phyloP scores from a whole-genome alignment of 345 rosid species.

The Corchorus olitorius region DNA sequence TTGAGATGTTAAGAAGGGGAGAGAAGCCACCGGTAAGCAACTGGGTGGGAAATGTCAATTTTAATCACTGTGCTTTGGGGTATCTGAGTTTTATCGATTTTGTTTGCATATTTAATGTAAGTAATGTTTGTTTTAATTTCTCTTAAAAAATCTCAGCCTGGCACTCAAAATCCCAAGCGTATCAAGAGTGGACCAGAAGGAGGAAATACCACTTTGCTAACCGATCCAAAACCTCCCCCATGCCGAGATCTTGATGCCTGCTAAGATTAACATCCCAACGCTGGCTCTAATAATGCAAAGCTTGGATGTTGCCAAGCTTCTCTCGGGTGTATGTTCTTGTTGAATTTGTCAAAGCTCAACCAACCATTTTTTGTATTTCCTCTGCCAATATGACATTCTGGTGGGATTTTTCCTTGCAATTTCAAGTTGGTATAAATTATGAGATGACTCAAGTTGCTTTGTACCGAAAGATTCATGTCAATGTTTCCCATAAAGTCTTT shows the following conservation, averaged over 20 bases:
- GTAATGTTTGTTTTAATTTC: slow-evolving; percentile 5
- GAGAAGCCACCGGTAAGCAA: slow-evolving; percentile 84
- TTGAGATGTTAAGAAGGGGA: slow-evolving; percentile 83
- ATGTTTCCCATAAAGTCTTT: background rate
- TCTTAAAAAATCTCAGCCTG: slow-evolving; percentile 50
- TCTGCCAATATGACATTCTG: slow-evolving; percentile 31
- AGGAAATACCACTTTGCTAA: slow-evolving; percentile 76
- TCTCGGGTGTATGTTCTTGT: slow-evolving; percentile 22
- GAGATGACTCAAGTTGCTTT: slow-evolving; percentile 16
- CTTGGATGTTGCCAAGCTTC: slow-evolving; percentile 32
- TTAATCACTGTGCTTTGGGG: background rate
- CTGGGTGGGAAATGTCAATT: background rate
- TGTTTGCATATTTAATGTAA: background rate
- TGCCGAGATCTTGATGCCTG: slow-evolving; percentile 94
- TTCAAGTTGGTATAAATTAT: slow-evolving; percentile 23
- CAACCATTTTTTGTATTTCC: slow-evolving; percentile 24
- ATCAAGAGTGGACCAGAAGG: slow-evolving; percentile 93
- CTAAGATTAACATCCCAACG: slow-evolving; percentile 37
- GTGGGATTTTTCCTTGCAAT: slow-evolving; percentile 22
- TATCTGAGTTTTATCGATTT: background rate
- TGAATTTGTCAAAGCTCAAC: slow-evolving; percentile 22
- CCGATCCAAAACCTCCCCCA: slow-evolving; percentile 86
- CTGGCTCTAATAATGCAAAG: slow-evolving; percentile 49
- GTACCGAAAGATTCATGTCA: slow-evolving; percentile 11
- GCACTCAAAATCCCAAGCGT: slow-evolving; percentile 91